These are phyloP conservation scores for Suhomyces chickasaworum DNA, from an alignment of 1,139 yeast genomes.

Conservation along the genomic window DNA sequence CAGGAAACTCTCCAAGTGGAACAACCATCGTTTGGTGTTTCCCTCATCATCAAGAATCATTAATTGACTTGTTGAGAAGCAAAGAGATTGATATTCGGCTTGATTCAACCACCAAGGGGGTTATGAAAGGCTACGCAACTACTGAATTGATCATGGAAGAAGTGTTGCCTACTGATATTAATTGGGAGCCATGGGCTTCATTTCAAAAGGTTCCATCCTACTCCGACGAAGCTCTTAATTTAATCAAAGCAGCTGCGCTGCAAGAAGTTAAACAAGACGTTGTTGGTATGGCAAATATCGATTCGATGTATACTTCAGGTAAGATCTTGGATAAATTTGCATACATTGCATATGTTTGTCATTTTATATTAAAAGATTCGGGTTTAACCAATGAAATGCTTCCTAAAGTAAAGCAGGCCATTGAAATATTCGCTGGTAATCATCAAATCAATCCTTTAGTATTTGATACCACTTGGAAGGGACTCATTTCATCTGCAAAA, in stretches of 20 bases:
- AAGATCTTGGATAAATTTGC: conserved; percentile 76
- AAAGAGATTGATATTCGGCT: conserved; percentile 41
- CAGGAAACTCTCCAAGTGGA: conserved; percentile 35
- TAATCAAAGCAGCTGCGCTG: conserved; percentile 51
- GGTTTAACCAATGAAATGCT: conserved; percentile 46
- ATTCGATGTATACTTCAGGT: conserved; percentile 76
- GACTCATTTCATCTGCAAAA: conserved; percentile 69
- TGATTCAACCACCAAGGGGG: conserved; percentile 72
- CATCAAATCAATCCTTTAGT: conserved; percentile 61
- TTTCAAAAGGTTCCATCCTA: conserved; percentile 33
- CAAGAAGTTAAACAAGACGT: conserved; percentile 59
- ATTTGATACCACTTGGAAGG: conserved; percentile 72
- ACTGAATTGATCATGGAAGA: conserved; percentile 50
- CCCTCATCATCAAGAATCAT: conserved; percentile 66
- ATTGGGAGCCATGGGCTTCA: conserved; percentile 62
- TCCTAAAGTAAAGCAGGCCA: conserved; percentile 57
- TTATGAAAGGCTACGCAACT: conserved; percentile 60
- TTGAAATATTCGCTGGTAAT: conserved; percentile 60
- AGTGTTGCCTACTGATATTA: conserved; percentile 51
- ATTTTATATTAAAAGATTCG: conserved; percentile 54
- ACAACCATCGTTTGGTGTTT: conserved; percentile 52
- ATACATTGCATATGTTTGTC: conserved; percentile 63
- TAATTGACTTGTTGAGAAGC: conserved; percentile 25
- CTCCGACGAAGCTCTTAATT: conserved; percentile 36
- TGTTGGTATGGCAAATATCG: conserved; percentile 59